Evolutionary conservation across 2,329 filamentous ascomycete genomes (phyloP).

Genomic region (Chaetomium sp.): DNA sequence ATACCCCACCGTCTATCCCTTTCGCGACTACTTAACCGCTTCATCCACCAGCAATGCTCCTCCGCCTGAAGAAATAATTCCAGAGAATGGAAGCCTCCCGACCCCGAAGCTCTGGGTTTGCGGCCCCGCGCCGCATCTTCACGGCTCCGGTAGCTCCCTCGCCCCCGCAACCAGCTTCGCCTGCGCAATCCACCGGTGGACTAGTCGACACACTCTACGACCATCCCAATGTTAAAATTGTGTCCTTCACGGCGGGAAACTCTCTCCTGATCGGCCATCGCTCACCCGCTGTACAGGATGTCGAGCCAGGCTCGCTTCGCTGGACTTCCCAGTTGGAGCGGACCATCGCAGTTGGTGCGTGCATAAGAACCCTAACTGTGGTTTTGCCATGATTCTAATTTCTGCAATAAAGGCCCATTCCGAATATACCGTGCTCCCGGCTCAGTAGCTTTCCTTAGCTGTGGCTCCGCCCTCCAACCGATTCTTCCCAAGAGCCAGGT

Average conservation of each 20-base stretch:
- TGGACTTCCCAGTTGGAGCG: slow-evolving; percentile 73
- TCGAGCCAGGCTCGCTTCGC: slow-evolving; percentile 57
- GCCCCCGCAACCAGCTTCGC: slow-evolving; percentile 21
- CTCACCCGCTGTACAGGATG: slow-evolving; percentile 29
- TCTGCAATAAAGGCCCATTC: slow-evolving; percentile 52
- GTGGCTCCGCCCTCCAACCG: slow-evolving; percentile 73
- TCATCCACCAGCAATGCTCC: slow-evolving; percentile 13
- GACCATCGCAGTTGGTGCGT: slow-evolving; percentile 68
- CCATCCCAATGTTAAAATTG: slow-evolving; percentile 65
- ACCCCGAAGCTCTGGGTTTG: slow-evolving; percentile 18
- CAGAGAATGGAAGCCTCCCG: slow-evolving; percentile 23
- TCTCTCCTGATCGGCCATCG: slow-evolving; percentile 29
- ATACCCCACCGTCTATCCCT: not conserved
- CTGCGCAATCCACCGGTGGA: slow-evolving; percentile 26
- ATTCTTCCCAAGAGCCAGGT: slow-evolving; percentile 87
- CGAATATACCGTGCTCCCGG: slow-evolving; percentile 81
- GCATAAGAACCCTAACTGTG: slow-evolving; percentile 22
- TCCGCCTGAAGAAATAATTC: slow-evolving; percentile 5
- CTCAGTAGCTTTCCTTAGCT: slow-evolving; percentile 82
- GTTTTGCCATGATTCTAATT: slow-evolving; percentile 2
- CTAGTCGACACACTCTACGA: slow-evolving; percentile 66
- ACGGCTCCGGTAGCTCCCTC: slow-evolving; percentile 33
- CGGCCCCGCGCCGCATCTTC: slow-evolving; percentile 26
- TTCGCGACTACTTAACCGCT: not conserved
- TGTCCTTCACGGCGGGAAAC: slow-evolving; percentile 42